Base-by-base conservation (phyloP, 2,329 filamentous ascomycete genomes). In the Pseudogymnoascus sp. region DNA sequence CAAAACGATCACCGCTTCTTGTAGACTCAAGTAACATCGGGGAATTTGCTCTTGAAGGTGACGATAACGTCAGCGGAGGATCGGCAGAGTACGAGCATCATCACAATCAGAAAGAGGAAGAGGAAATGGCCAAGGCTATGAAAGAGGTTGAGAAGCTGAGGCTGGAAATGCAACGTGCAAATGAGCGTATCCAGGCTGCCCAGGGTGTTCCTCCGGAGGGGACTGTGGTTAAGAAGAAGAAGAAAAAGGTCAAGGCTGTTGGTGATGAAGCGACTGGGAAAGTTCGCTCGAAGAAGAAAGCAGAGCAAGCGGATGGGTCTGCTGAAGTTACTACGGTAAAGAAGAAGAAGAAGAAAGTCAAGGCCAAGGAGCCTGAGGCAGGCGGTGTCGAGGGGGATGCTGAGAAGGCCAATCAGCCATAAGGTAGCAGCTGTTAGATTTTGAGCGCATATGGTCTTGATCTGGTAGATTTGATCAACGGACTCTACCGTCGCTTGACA, bases 101-200 rank as follows among this genome's bases (percentile, higher is more conserved):
- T 5, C 81, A 81, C 61, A 84, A 88, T 67, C 84, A 88, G 72
- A 84, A 84, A 14, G 91, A 96, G 71, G 92, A 97, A 65, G 86
- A 85, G 1, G 93, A 97, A 76, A 96, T 97, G 91, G 86, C 85
- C 50, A 86, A 86, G 70, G 95, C 93, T 7, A 86, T 97, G 80
- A 88, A 88, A 73, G 90, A 97, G 74, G 90, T 99, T 2, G 93
- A 97, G 78, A 82, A 87, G 61, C 78, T 96, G 64, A 82, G 95
- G 61, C 79, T 97, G 63, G 91, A 96, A 76, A 96, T 97, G 92
- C 90, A 93, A 76, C 79, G 89, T 63, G 88, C 87, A 38, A 90
- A 88, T 70, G 90, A 93, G 76, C 79, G 89, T 63, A 87, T 93
- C 38, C 83, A 89, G 68, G 84, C 88, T 18, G 86, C 87, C 21